Evolutionary conservation across 2,329 filamentous ascomycete species (phyloP).

Genomic region (Sclerotinia borealis): DNA sequence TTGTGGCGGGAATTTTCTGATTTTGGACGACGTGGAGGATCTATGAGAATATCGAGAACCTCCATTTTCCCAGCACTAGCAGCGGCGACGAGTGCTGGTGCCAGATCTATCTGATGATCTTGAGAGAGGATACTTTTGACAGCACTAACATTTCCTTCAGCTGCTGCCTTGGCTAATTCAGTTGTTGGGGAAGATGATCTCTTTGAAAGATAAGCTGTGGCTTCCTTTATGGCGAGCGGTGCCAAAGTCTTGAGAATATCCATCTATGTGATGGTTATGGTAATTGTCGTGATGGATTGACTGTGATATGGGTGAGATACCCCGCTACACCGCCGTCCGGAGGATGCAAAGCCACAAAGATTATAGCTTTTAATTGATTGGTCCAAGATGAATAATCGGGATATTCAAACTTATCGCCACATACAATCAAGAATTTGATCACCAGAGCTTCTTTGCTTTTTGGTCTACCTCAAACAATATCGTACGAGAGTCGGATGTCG

Average conservation of each 20-base stretch:
- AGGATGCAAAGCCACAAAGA: neutral
- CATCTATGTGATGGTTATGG: neutral
- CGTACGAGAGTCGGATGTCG: neutral
- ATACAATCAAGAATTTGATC: neutral
- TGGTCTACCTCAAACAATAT: too few species aligned
- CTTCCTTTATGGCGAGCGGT: neutral
- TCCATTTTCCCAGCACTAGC: slow-evolving; percentile 15
- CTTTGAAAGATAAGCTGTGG: neutral
- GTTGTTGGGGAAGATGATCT: slow-evolving; percentile 11
- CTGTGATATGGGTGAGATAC: neutral
- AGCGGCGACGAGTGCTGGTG: slow-evolving; percentile 18
- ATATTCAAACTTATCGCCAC: neutral
- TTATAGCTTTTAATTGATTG: neutral
- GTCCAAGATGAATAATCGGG: neutral
- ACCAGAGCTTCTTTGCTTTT: neutral
- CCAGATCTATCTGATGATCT: slow-evolving; percentile 14
- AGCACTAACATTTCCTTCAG: slow-evolving; percentile 7
- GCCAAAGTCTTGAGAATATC: neutral
- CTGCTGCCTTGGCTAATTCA: slow-evolving; percentile 14
- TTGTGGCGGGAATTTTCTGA: neutral
- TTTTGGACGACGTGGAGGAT: slow-evolving; percentile 7
- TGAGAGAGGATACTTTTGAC: slow-evolving; percentile 13
- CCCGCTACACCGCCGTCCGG: neutral
- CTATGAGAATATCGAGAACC: slow-evolving; percentile 17
- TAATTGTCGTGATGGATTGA: neutral